Evolutionary conservation across 345 rosid species (phyloP), one percentile per base, ranked within the genome.

Genomic region (Zanthoxylum bungeanum): DNA sequence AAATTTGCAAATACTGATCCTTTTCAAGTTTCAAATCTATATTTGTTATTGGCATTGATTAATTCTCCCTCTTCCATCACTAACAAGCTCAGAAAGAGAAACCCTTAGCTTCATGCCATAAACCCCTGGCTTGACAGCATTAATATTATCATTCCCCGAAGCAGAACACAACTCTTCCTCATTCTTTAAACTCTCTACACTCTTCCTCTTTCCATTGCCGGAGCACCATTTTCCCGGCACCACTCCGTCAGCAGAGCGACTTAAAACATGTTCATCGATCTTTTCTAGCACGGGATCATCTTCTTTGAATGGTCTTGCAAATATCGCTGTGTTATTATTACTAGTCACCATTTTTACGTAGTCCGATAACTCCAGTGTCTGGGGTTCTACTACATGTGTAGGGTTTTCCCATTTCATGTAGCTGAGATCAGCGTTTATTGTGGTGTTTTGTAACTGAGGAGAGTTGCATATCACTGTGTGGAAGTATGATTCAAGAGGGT

Each of bases 401-500:
- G 53, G 7, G n/a, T 4, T 21, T 9, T 64, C 71, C 57, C 46
- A 2, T n/a, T n/a, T n/a, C n/a, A n/a, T n/a, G n/a, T n/a, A n/a
- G n/a, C n/a, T n/a, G n/a, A n/a, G n/a, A n/a, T n/a, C n/a, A n/a
- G n/a, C n/a, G n/a, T n/a, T n/a, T n/a, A n/a, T n/a, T n/a, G n/a
- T n/a, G n/a, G n/a, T 73, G 78, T 80, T 80, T 21, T 56, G 70
- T 9, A 76, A 80, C 33, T 73, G 75, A 16, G 78, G 80, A 55
- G 83, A 60, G 76, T 80, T 80, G 80, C 84, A 77, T 10, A 73
- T 57, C 59, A 80, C 70, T 9, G 84, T 73, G 63, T 77, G 84
- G 78, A 77, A 77, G 78, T 80, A 77, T 61, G 50, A 70, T 31
- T 73, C 71, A 5, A 70, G 53, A 17, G 84, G 84, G 46, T 55